Evolutionary conservation across 768 basidiomycete species (phyloP).

Genomic region (Podaxis mareebaensis): DNA sequence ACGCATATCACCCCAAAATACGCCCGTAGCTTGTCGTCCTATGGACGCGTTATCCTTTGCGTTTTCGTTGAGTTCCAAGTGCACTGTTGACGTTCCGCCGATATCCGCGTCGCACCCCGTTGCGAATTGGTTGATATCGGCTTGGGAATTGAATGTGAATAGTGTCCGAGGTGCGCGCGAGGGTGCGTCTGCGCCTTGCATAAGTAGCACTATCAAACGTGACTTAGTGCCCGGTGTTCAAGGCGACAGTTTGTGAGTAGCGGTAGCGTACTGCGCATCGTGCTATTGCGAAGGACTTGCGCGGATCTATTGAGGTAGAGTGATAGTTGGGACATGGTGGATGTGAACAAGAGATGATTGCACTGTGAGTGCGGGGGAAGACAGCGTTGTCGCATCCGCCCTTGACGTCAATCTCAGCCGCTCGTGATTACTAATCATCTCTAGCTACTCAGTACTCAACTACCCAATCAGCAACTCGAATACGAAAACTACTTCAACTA

Average conservation of each 20-base stretch:
- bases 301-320: slow-evolving; percentile 39
- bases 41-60: slow-evolving; percentile 45
- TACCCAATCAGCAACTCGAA: background rate
- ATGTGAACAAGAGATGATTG: slow-evolving; percentile 19
- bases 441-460: background rate
- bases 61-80: slow-evolving; percentile 67
- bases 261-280: slow-evolving; percentile 33
- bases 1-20: slow-evolving; percentile 82
- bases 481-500: background rate
- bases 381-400: background rate
- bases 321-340: slow-evolving; percentile 37
- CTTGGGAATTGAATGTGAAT: slow-evolving; percentile 59
- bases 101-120: slow-evolving; percentile 88
- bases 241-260: background rate
- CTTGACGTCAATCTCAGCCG: slow-evolving; percentile 21
- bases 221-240: background rate
- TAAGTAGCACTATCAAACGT: slow-evolving; percentile 57
- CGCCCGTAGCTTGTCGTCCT: slow-evolving; percentile 53
- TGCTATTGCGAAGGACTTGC: slow-evolving; percentile 34
- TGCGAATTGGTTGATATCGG: slow-evolving; percentile 64
- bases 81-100: slow-evolving; percentile 78
- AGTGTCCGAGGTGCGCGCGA: slow-evolving; percentile 63
- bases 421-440: slow-evolving; percentile 11
- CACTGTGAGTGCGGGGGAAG: background rate
- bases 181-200: slow-evolving; percentile 74